phyloP scores from a whole-genome alignment of 2,329 filamentous ascomycete species.

The Emergomyces pasteurianus region DNA sequence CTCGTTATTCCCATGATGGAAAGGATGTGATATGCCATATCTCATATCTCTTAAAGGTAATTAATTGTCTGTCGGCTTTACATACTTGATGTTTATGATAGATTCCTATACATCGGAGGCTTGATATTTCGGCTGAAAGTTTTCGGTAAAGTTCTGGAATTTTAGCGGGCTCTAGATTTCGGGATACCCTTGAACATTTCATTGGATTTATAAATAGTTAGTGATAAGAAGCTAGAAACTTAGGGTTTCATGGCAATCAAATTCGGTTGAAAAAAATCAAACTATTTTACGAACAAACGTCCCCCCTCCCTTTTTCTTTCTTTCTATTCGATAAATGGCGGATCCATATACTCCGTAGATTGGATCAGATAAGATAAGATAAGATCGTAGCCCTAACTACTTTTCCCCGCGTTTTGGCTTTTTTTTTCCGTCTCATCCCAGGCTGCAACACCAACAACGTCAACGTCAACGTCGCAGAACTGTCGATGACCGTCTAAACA shows the following conservation, averaged over 20 bases:
- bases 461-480: background rate
- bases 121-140: background rate
- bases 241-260: too few species aligned
- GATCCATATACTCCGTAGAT: too few species aligned
- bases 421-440: too few species aligned
- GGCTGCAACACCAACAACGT: background rate
- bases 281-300: background rate
- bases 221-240: too few species aligned
- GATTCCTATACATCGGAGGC: too few species aligned
- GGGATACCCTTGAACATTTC: background rate
- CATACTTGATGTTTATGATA: too few species aligned
- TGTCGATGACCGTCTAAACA: background rate
- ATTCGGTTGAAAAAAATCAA: background rate
- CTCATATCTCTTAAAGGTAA: background rate
- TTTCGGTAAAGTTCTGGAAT: background rate
- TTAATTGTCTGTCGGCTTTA: too few species aligned
- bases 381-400: background rate
- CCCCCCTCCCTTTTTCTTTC: background rate
- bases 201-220: background rate
- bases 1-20: background rate
- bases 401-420: too few species aligned
- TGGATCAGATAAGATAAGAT: constrained; percentile 1
- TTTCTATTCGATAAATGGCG: background rate
- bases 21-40: background rate
- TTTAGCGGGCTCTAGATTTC: background rate